Conservation (phyloP, 495 filamentous ascomycete species). For the Lophiostoma macrostomum region DNA sequence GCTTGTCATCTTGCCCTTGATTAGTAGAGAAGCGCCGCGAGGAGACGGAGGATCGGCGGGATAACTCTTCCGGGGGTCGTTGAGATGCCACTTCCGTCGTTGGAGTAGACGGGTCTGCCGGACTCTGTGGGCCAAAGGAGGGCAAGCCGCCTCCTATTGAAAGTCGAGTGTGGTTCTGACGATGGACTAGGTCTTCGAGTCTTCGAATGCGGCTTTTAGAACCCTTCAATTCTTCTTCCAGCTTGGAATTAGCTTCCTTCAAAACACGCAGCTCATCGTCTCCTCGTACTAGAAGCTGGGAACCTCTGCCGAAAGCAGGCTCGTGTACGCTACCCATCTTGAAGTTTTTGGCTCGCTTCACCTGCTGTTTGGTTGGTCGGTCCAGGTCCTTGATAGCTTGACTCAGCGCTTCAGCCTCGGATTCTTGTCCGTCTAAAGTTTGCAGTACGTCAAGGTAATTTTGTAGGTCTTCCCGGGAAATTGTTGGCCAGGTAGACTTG, state of each 20-base stretch:
- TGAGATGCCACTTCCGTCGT: constrained; percentile 33
- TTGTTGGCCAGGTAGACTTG: constrained; percentile 71
- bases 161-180: constrained; percentile 73
- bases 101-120: constrained; percentile 48
- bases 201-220: constrained; percentile 89
- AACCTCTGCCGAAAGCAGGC: constrained; percentile 69
- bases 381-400: constrained; percentile 62
- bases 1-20: constrained; percentile 59
- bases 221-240: constrained; percentile 78
- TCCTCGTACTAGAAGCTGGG: constrained; percentile 68
- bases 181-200: constrained; percentile 88
- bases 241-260: constrained; percentile 72
- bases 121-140: constrained; percentile 32
- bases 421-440: constrained; percentile 60
- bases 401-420: constrained; percentile 60
- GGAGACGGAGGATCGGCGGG: constrained; percentile 61
- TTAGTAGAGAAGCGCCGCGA: constrained; percentile 67
- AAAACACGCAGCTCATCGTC: constrained; percentile 73
- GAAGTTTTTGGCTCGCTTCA: constrained; percentile 82
- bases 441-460: constrained; percentile 53
- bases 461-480: constrained; percentile 56
- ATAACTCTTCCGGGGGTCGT: constrained; percentile 50
- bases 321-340: constrained; percentile 96
- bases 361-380: constrained; percentile 70
- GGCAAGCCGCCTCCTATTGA: constrained; percentile 64